Base-by-base conservation (phyloP, 1,284 basidiomycete species). In the Ceratobasidium theobromae region DNA sequence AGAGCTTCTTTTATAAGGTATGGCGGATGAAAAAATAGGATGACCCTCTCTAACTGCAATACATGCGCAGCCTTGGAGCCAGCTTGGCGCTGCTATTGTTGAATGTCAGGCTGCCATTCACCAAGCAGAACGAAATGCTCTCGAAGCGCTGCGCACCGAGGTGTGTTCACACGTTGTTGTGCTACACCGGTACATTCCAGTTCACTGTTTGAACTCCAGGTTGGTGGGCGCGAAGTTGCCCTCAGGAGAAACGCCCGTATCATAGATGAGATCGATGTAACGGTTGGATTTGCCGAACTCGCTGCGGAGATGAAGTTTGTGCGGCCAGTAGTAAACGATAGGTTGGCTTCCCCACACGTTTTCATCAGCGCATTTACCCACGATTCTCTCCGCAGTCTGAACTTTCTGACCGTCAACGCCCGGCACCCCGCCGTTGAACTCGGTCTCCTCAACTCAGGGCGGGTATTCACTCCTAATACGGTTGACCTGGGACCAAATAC, bases 341-440 rank as follows among this genome's bases (percentile, higher is more conserved):
- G 87, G 93, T 94, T 54, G 30, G 52, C 40, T n/a, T 27, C 4
- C 27, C 2, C 43, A 41, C 27, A 9, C 21, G 0, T 2, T 55
- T 16, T 18, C n/a, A 38, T 14, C 28, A 35, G 1, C 18, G 45
- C 43, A 33, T 33, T n/a, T 11, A 9, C 0, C 3, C 16, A 38
- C 16, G 35, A 8, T 38, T 4, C 14, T 23, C 30, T 35, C 11
- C 45, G 33, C 5, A 68, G 49, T 40, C 48, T 58, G 18, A 60
- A 70, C 21, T 46, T 27, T 32, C 66, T 54, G 16, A 70, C 70
- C 21, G 76, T 79, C 3, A 86, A 90, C 66, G 95, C 93, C 9
- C 85, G 96, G 11, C 96, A 99, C 78, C 92, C 96, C 0, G 88
- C 91, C 0, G 96, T 98, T 5, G 95, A 99, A 77, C 81, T 93